A percentile compares a stretch with the other conserved stretches of the same genome.
Conservation (phyloP, 2,329 filamentous ascomycete genomes). For the Colletotrichum lindemuthianum region DNA sequence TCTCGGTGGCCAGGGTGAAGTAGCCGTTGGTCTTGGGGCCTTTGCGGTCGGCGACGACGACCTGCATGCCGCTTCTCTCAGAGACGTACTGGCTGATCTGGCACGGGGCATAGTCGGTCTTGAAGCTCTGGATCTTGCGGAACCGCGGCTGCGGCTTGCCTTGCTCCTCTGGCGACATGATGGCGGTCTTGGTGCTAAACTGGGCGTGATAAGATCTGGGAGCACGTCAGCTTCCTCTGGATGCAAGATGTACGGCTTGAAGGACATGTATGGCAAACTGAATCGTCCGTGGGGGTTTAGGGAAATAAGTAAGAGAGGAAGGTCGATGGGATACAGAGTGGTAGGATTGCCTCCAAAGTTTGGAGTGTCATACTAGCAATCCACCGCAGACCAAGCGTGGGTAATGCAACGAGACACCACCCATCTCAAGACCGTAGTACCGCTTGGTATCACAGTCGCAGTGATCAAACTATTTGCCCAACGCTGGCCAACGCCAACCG, state of each 20-base stretch:
- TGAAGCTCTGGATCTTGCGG: conserved; percentile 85
- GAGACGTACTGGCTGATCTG: conserved; percentile 96
- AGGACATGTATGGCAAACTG: too few relatives aligned
- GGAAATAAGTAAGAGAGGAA: background rate
- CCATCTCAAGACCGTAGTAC: too few relatives aligned
- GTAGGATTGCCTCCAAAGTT: too few relatives aligned
- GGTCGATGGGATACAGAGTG: background rate
- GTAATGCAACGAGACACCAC: too few relatives aligned
- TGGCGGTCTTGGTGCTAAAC: conserved; percentile 39
- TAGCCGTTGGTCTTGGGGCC: conserved; percentile 96
- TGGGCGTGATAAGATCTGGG: conserved; percentile 2
- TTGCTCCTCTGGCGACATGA: conserved; percentile 63
- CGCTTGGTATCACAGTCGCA: too few relatives aligned
- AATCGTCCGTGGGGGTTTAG: background rate
- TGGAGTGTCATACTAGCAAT: too few relatives aligned
- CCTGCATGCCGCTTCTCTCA: conserved; percentile 90
- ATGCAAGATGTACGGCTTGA: background rate
- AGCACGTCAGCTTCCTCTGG: background rate
- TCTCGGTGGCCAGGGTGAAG: conserved; percentile 95
- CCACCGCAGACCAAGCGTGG: too few relatives aligned
- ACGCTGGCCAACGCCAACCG: too few relatives aligned
- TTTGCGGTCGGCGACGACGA: conserved; percentile 89
- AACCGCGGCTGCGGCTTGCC: conserved; percentile 70
- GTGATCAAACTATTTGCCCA: too few relatives aligned
- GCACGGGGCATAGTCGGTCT: conserved; percentile 88